These are phyloP conservation scores for Candida maesae DNA, from an alignment of 805 yeast genomes.

Conservation along the genomic window DNA sequence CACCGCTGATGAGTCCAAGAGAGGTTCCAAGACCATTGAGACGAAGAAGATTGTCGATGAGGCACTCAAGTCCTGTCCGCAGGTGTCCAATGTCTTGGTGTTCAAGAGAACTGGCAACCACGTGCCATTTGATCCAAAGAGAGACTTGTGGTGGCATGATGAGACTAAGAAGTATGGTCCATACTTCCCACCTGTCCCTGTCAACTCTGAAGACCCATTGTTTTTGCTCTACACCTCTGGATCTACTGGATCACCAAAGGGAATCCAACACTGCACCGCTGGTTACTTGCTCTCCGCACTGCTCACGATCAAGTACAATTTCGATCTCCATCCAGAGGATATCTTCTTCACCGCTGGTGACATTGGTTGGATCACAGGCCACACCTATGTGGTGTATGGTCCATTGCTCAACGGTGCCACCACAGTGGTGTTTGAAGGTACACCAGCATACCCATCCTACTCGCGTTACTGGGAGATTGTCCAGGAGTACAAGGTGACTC, in stretches of 20 bases:
- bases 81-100: constrained; percentile 66
- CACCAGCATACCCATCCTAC: constrained; percentile 80
- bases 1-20: constrained; percentile 77
- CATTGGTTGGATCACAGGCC: constrained; percentile 91
- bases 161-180: constrained; percentile 63
- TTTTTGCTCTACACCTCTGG: constrained; percentile 83
- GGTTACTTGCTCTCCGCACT: constrained; percentile 76
- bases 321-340: constrained; percentile 74
- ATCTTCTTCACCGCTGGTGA: constrained; percentile 84
- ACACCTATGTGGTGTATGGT: constrained; percentile 78
- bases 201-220: constrained; percentile 75
- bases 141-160: constrained; percentile 78
- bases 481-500: constrained; percentile 66
- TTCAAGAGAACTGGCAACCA: constrained; percentile 68
- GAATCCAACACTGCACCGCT: constrained; percentile 77
- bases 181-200: constrained; percentile 71
- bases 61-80: constrained; percentile 62
- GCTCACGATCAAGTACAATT: constrained; percentile 68
- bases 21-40: constrained; percentile 80
- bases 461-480: constrained; percentile 80
- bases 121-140: constrained; percentile 43
- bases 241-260: constrained; percentile 86
- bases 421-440: constrained; percentile 78
- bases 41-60: constrained; percentile 83
- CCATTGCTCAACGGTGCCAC: constrained; percentile 76